Evolutionary conservation across 164 flowering plant genomes (phyloP).

Genomic region (Vitis labrusca): DNA sequence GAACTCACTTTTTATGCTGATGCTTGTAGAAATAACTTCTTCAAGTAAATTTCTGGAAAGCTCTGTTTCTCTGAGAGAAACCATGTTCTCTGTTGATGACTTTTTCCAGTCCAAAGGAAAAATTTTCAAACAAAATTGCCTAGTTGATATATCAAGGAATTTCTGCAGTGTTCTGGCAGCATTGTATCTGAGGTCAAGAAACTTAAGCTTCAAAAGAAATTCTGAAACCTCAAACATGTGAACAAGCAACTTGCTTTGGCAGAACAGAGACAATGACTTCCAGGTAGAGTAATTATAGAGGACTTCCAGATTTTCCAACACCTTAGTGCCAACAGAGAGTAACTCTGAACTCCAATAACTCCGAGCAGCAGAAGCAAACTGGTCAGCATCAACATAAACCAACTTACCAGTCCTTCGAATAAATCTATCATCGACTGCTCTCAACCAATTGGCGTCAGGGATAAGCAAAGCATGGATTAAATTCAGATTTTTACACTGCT

Average conservation of each 20-base stretch:
- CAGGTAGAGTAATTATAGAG: slow-evolving; percentile 17
- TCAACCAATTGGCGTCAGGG: slow-evolving; percentile 53
- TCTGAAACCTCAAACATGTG: slow-evolving; percentile 31
- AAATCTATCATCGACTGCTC: slow-evolving; percentile 17
- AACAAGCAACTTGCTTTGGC: slow-evolving; percentile 23
- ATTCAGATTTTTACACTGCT: slow-evolving; percentile 12
- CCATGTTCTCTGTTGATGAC: slow-evolving; percentile 29
- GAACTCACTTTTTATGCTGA: slow-evolving; percentile 15
- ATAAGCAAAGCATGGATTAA: slow-evolving; percentile 27
- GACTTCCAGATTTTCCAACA: slow-evolving; percentile 37
- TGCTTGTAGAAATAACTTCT: slow-evolving; percentile 24
- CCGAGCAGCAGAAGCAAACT: slow-evolving; percentile 33
- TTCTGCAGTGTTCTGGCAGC: slow-evolving; percentile 18
- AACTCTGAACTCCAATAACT: slow-evolving; percentile 41
- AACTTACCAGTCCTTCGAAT: slow-evolving; percentile 19
- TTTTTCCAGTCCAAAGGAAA: slow-evolving; percentile 43
- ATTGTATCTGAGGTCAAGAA: slow-evolving; percentile 1
- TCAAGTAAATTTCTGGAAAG: slow-evolving; percentile 32
- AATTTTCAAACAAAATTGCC: slow-evolving; percentile 23
- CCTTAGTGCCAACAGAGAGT: slow-evolving; percentile 31
- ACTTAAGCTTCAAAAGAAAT: slow-evolving; percentile 28
- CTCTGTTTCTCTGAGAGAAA: slow-evolving; percentile 39
- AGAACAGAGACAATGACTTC: slow-evolving; percentile 21
- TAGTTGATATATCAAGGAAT: slow-evolving; percentile 17
- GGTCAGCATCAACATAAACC: slow-evolving; percentile 25